Evolutionary conservation across 2,329 filamentous ascomycete species (phyloP), one percentile per base, ranked within the genome.

Genomic region (Diaporthe amygdali): DNA sequence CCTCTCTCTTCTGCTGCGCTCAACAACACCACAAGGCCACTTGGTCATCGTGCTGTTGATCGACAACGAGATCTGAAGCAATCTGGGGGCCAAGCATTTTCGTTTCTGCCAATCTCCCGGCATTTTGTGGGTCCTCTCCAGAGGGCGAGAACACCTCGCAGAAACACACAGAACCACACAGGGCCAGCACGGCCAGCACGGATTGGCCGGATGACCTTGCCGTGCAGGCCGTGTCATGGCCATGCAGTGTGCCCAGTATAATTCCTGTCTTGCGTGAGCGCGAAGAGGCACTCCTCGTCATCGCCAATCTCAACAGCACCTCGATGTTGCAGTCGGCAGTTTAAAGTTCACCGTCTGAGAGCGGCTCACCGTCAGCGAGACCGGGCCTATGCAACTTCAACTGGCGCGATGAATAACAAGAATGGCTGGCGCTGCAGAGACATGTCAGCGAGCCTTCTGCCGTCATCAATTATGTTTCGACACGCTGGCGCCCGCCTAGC

Each of bases 81-180:
- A 59, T 51, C 52, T 59, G 66, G 66, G 39, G 51, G 51, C 66
- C 66, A 68, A 68, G 66, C 66, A 56, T 68, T 37, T 49, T 68
- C 52, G 66, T 68, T 47, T 68, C 52, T 68, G 66, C 66, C 66
- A 68, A 68, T 68, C 66, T 68, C 66, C 66, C 66, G 66, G 39
- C 47, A 41, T 49, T 39, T 41, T 56, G 44, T 46, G 46, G 66
- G 66, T 32, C 46, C 27, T 20, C 41, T 27, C 39, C 14, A 47
- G 34, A 44, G 37, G 49, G 49, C 39, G 66, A 56, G 66, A 56
- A 68, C 51, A 68, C 37, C 51, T 56, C 37, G 30, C 52, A 27
- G 64, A 55, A 59, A 20, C 66, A 27, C 44, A 32, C 12, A 68
- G 66, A 32, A 32, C 47, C 30, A 34, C 37, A 46, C 66, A 68